Base-by-base conservation (phyloP, 2,329 filamentous ascomycete genomes). In the Celoporthe dispersa region DNA sequence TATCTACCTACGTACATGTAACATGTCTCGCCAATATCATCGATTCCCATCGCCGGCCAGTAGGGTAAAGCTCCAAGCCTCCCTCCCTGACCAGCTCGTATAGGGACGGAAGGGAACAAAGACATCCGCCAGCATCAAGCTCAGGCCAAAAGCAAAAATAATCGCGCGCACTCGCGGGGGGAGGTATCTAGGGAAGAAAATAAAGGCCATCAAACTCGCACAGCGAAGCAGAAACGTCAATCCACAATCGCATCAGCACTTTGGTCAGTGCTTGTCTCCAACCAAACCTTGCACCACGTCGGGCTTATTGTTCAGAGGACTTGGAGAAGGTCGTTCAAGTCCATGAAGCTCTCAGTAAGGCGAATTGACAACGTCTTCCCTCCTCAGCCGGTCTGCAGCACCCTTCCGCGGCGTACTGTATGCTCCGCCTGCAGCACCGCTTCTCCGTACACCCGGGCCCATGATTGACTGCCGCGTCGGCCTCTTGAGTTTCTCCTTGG, bases 391-490 rank as follows among this genome's bases (percentile, higher is more conserved):
- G 25, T 66, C 66, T 6, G 67, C 62, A 2, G 69, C 53, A 22
- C 68, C 57, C 51, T 64, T 70, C 28, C 65, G 70, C 4, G 70
- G 70, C 0, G 70, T 72, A n/a, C 55, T 53, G 39, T 72, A 72
- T 19, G 53, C 35, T 44, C 60, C 64, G 19, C 37, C 53, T 53
- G 80, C 81, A 1, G 82, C 87, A 1, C 85, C 83, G 63, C 90
- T 83, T 2, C 87, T 81, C 6, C 84, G 84, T 2, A 84, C 82
- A 73, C 83, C 85, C 72, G 85, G 82, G 48, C 88, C 85, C 22
- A 93, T 92, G 79, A 99, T 98, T 80, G 94, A 98, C 84, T 99
- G 94, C 51, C 96, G 86, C 0, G 96, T 98, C 1, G 95, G 94
- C 77, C 91, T 91, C 85, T 93, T 93, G 77, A 99, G 87, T 69